Evolutionary conservation across 345 rosid genomes (phyloP), one percentile per base, ranked within the genome.

Genomic region (Heritiera fomes): DNA sequence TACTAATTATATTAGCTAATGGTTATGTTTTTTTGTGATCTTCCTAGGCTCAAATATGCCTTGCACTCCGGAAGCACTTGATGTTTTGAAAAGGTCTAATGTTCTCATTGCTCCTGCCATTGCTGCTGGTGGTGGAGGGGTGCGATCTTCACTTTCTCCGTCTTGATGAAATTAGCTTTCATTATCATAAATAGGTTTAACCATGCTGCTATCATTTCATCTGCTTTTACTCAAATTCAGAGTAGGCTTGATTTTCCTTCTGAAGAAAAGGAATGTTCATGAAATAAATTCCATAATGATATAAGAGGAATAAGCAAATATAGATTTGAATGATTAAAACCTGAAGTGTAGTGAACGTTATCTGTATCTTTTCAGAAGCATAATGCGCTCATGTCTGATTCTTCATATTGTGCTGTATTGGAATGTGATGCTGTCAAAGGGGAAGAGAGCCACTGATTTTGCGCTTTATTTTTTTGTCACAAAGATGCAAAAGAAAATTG

Each of bases 71-170:
- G 99, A 94, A 89, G 99, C 98, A 32, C 88, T 89, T 76, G 98
- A 94, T 77, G 88, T 90, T 78, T 86, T 96, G 86, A 91, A 90
- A 82, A 94, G 94, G 82, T 93, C 97, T 50, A 94, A 88, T 85
- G 91, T 96, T 77, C 94, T 96, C 68, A 86, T 91, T 56, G 99
- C 97, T 81, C 99, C 99, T 85, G 95, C 98, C 62, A 84, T 94
- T 86, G 99, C 99, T 56, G 98, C 99, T 79, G 98, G 98, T 83
- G 95, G 98, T 75, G 99, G 99, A 85, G 98, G 97, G 89, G 99
- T 96, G 75, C 52, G 88, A 78, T 79, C 72, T 71, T 88, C 68
- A 47, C 50, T 14, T 81, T 58, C 71, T 52, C 41, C 34, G n/a
- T 56, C 76, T 18, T 45, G 15, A 63, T n/a, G 32, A n/a, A 62